Percentiles rank a stretch among this genome's conserved stretches.
Conservation (phyloP, 805 yeast genomes). For the Suhomyces sp. region DNA sequence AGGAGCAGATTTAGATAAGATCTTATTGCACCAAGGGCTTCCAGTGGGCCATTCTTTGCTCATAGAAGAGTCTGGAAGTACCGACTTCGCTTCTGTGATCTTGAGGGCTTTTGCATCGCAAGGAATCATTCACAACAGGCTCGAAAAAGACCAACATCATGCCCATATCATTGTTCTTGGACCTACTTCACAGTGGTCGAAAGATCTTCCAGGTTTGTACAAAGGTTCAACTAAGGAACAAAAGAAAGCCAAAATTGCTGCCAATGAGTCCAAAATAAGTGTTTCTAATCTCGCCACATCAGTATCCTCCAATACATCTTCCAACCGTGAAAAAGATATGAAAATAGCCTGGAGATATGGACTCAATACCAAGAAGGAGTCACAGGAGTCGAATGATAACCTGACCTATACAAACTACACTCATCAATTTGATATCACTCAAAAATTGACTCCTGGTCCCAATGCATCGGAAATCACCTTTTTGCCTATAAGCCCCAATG, state of each 20-base stretch:
- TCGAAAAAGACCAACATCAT: conserved; percentile 29
- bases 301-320: conserved; percentile 5
- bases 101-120: conserved; percentile 72
- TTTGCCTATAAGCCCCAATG: conserved; percentile 38
- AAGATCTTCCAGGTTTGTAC: conserved; percentile 74
- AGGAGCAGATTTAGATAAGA: conserved; percentile 66
- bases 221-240: conserved; percentile 66
- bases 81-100: conserved; percentile 78
- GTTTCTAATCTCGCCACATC: conserved; percentile 61
- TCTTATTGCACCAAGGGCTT: conserved; percentile 78
- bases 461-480: conserved; percentile 58
- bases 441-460: conserved; percentile 67
- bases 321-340: conserved; percentile 45
- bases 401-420: conserved; percentile 55
- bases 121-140: conserved; percentile 66
- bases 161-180: conserved; percentile 70
- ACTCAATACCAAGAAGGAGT: conserved; percentile 25
- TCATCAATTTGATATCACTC: conserved; percentile 75
- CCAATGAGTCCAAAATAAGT: conserved; percentile 61
- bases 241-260: conserved; percentile 56
- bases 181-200: conserved; percentile 55
- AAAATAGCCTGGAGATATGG: conserved; percentile 96
- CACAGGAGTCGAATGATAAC: conserved; percentile 22
- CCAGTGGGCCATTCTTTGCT: conserved; percentile 74
- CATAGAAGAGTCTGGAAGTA: conserved; percentile 81